These are phyloP conservation scores for Wickerhamiella cacticola DNA, from an alignment of 805 yeast genomes.

Conservation along the genomic window DNA sequence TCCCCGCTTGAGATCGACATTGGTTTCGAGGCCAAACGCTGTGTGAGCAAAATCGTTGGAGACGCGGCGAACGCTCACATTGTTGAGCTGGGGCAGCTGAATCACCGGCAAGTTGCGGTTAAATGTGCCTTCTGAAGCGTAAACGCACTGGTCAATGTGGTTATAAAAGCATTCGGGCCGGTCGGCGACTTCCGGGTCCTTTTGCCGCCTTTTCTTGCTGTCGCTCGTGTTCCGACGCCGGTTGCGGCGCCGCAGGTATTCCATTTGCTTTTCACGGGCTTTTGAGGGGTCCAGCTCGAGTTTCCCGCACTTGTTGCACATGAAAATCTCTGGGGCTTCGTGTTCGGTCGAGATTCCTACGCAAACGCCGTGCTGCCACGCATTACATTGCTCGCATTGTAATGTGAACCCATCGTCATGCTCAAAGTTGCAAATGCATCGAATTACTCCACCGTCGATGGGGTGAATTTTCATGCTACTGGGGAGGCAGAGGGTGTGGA, in stretches of 20 bases:
- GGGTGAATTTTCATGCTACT: conserved; percentile 19
- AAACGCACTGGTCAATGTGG: conserved; percentile 5
- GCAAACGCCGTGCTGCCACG: conserved; percentile 97
- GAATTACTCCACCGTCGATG: conserved; percentile 65
- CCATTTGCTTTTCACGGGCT: conserved; percentile 4
- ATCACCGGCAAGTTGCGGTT: neutral
- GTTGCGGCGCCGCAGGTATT: conserved; percentile 1
- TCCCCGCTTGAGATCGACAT: conserved; percentile 33
- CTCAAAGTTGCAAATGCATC: conserved; percentile 77
- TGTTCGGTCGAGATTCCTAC: conserved; percentile 64
- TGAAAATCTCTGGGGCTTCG: conserved; percentile 71
- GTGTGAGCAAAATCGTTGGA: neutral
- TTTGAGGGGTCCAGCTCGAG: neutral
- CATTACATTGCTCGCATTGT: conserved; percentile 89
- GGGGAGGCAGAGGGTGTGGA: neutral
- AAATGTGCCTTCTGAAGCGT: neutral
- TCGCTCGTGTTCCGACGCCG: neutral
- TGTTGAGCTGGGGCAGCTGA: neutral
- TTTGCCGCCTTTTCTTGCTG: neutral
- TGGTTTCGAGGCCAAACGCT: conserved; percentile 48
- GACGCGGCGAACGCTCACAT: neutral
- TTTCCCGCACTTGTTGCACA: conserved; percentile 61
- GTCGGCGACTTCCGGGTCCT: neutral
- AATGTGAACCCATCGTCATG: conserved; percentile 94
- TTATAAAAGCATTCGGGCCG: conserved; percentile 10